A percentile compares a stretch with the other conserved stretches of the same genome.
Evolutionary conservation across 2,329 filamentous ascomycete species (phyloP).

Genomic region (Verticillium albo-atrum): DNA sequence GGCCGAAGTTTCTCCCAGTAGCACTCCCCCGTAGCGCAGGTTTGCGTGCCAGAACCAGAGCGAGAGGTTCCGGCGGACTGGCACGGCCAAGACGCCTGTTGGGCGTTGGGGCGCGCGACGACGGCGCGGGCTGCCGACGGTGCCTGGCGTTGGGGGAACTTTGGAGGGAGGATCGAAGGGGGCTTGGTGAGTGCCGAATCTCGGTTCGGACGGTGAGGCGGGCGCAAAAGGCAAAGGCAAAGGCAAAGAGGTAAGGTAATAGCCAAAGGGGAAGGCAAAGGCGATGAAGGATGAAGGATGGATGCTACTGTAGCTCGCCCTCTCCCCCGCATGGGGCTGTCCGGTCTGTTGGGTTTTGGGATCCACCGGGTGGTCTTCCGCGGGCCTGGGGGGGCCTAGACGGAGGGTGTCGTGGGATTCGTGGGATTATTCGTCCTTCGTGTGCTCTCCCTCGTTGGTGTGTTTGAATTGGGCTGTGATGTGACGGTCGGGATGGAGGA

Average conservation of each 20-base stretch:
- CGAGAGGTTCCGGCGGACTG: no score
- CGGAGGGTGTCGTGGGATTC: not conserved
- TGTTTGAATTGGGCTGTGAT: not conserved
- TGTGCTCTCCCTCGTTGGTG: not conserved
- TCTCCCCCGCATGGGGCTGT: not conserved
- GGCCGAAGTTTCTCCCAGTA: no score
- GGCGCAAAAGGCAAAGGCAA: no score
- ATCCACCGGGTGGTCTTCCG: not conserved
- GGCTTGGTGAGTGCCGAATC: not conserved
- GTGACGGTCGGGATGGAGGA: not conserved
- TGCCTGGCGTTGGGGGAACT: not conserved
- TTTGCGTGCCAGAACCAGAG: no score
- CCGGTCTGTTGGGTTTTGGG: not conserved
- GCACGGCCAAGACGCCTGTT: not conserved
- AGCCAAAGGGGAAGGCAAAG: no score
- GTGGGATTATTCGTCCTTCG: not conserved
- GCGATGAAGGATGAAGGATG: slow-evolving; percentile 6
- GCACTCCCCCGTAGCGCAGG: no score
- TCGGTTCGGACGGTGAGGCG: not conserved
- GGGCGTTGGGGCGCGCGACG: not conserved
- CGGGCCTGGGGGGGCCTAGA: not conserved
- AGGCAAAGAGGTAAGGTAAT: no score
- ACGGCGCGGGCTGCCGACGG: not conserved
- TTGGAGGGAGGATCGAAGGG: not conserved
- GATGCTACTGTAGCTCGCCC: not conserved